Percentiles rank a stretch among this genome's conserved stretches.
These are phyloP conservation scores for Syncephalastrum monosporum DNA, from an alignment of 371 early-diverging fungal species.

Conservation along the genomic window DNA sequence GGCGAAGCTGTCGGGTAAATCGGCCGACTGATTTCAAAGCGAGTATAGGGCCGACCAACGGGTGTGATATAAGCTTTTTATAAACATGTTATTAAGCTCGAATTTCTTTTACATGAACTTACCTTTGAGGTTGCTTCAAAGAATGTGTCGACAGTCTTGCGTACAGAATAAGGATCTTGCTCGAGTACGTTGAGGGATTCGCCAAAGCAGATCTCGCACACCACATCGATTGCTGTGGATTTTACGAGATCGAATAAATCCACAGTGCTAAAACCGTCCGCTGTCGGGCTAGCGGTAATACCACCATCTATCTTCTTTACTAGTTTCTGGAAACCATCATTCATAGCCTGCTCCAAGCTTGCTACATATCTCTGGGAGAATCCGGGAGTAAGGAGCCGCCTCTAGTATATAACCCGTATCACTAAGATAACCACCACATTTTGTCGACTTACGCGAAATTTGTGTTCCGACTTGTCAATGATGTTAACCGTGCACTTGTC, in stretches of 20 bases:
- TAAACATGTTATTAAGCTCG: neutral
- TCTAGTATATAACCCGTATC: slow-evolving; percentile 7
- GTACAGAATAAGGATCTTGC: no score
- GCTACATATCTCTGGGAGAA: slow-evolving; percentile 38
- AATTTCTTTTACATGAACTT: no score
- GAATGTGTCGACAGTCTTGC: no score
- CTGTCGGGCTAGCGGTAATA: slow-evolving; percentile 2
- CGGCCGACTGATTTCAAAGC: neutral
- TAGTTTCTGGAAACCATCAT: slow-evolving; percentile 9
- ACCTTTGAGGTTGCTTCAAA: no score
- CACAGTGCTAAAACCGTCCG: slow-evolving; percentile 11
- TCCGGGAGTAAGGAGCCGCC: slow-evolving; percentile 38
- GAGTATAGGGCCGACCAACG: slow-evolving; percentile 1
- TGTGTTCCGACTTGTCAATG: neutral
- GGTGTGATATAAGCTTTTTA: neutral
- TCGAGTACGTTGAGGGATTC: no score
- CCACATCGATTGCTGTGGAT: no score
- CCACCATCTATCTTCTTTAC: slow-evolving; percentile 15
- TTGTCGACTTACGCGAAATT: neutral
- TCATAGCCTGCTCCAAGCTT: slow-evolving; percentile 33
- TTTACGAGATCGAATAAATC: slow-evolving; percentile 18
- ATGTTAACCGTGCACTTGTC: neutral
- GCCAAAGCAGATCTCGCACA: no score
- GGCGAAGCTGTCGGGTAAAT: no score
- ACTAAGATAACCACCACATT: no score